These are phyloP conservation scores for Candida verbasci DNA, from an alignment of 805 yeast genomes.

Conservation along the genomic window DNA sequence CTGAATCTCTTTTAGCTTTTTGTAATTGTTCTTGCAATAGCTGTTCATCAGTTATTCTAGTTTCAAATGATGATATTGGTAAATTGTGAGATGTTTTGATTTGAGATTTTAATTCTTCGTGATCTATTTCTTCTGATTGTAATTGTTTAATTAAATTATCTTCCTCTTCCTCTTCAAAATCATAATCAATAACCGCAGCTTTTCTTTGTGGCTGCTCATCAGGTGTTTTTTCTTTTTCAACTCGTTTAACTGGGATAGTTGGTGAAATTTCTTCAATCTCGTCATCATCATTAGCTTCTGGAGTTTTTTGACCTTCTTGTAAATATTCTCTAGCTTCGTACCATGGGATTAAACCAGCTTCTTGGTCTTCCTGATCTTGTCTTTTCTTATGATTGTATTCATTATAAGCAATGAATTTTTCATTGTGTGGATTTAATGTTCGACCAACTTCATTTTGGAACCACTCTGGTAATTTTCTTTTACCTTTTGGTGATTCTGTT, in stretches of 20 bases:
- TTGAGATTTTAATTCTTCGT: slow-evolving; percentile 51
- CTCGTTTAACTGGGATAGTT: background rate
- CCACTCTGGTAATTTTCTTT: slow-evolving; percentile 27
- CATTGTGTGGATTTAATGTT: slow-evolving; percentile 9
- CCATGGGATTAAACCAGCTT: slow-evolving; percentile 50
- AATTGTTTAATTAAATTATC: slow-evolving; percentile 59
- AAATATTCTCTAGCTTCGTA: slow-evolving; percentile 38
- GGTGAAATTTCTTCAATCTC: slow-evolving; percentile 13
- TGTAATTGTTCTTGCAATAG: slow-evolving; percentile 56
- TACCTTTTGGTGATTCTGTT: slow-evolving; percentile 5
- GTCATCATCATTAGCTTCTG: slow-evolving; percentile 6
- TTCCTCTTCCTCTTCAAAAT: slow-evolving; percentile 76
- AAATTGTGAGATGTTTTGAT: slow-evolving; percentile 18
- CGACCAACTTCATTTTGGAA: slow-evolving; percentile 14
- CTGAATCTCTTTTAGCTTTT: slow-evolving; percentile 80
- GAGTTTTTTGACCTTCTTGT: slow-evolving; percentile 12
- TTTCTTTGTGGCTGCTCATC: slow-evolving; percentile 6
- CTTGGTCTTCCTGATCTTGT: slow-evolving; percentile 34
- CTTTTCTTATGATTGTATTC: background rate
- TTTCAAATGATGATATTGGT: slow-evolving; percentile 17
- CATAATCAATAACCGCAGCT: slow-evolving; percentile 47
- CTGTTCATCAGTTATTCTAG: slow-evolving; percentile 42
- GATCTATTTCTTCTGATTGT: slow-evolving; percentile 67
- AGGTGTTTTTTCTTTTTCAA: slow-evolving; percentile 3
- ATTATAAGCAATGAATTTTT: slow-evolving; percentile 6